Percentiles rank a stretch among this genome's conserved stretches.
phyloP scores from a whole-genome alignment of 495 filamentous ascomycete species.

The Astrocystis sublimbata region DNA sequence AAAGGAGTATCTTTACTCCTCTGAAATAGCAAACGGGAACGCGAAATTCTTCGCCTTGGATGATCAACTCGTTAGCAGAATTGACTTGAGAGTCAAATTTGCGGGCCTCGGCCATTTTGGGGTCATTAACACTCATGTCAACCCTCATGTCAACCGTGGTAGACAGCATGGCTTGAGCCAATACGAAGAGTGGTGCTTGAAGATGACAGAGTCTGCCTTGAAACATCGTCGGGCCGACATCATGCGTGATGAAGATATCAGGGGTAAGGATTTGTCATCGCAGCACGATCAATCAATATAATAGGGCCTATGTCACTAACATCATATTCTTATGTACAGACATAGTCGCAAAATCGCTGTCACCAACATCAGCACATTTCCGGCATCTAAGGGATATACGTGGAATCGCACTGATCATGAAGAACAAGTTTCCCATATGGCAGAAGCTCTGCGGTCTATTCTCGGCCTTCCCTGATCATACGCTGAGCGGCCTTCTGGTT shows the following conservation, averaged over 20 bases:
- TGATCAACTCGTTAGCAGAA: conserved; percentile 15
- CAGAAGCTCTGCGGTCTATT: conserved; percentile 1
- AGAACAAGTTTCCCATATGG: conserved; percentile 14
- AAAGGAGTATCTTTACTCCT: conserved; percentile 34
- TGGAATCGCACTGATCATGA: conserved; percentile 7
- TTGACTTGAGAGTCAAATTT: conserved; percentile 27
- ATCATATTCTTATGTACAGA: neutral
- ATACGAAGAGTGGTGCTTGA: conserved; percentile 27
- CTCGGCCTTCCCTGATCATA: neutral
- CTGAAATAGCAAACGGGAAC: neutral
- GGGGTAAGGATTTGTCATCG: neutral
- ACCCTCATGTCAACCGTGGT: too few species aligned
- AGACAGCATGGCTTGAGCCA: conserved; percentile 11
- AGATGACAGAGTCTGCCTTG: conserved; percentile 20
- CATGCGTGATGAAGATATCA: conserved; percentile 9
- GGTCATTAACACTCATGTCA: neutral
- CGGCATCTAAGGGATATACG: neutral
- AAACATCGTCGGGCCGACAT: conserved; percentile 7
- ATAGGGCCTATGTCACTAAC: neutral
- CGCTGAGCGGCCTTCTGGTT: conserved; percentile 17
- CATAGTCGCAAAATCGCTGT: conserved; percentile 2
- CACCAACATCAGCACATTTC: neutral
- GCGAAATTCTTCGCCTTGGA: conserved; percentile 25
- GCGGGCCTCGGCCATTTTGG: conserved; percentile 24
- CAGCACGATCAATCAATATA: too few species aligned